These are phyloP conservation scores for Diplotaxis tenuifolia DNA, from an alignment of 345 rosid genomes.

Conservation along the genomic window DNA sequence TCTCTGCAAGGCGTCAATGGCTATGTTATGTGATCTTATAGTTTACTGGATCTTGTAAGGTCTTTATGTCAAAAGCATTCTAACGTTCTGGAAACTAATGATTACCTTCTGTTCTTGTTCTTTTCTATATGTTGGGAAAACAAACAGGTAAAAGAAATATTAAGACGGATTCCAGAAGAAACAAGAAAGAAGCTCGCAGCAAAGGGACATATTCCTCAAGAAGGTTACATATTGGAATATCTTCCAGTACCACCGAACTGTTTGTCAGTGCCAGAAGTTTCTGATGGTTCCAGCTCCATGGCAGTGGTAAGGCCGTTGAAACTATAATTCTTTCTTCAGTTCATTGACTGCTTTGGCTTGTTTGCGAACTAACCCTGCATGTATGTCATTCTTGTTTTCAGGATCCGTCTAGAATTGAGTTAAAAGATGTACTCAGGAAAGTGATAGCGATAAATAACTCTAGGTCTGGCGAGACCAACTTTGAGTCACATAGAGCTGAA, in stretches of 20 bases:
- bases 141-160: constrained; percentile 70
- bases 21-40: constrained; percentile 17
- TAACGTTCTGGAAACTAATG: constrained; percentile 11
- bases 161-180: constrained; percentile 64
- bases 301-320: constrained; percentile 65
- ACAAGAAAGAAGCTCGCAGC: constrained; percentile 68
- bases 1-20: no score
- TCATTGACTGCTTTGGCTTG: constrained; percentile 17
- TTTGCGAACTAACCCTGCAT: constrained; percentile 3
- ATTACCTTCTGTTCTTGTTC: constrained; percentile 10
- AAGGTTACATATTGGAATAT: constrained; percentile 71
- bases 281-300: constrained; percentile 81
- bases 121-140: constrained; percentile 25
- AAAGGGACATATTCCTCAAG: constrained; percentile 89
- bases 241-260: constrained; percentile 97
- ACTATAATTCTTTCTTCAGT: constrained; percentile 3
- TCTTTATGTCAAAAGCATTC: constrained; percentile 12
- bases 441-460: constrained; percentile 63
- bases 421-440: constrained; percentile 78
- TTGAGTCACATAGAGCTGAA: constrained; percentile 79
- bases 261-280: constrained; percentile 80
- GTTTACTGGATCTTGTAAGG: constrained; percentile 10
- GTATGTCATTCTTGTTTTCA: constrained; percentile 36
- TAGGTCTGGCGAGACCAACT: constrained; percentile 78
- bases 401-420: constrained; percentile 78